Conservation (phyloP, 2,329 filamentous ascomycete genomes). For the Aspergillus aculeatinus region DNA sequence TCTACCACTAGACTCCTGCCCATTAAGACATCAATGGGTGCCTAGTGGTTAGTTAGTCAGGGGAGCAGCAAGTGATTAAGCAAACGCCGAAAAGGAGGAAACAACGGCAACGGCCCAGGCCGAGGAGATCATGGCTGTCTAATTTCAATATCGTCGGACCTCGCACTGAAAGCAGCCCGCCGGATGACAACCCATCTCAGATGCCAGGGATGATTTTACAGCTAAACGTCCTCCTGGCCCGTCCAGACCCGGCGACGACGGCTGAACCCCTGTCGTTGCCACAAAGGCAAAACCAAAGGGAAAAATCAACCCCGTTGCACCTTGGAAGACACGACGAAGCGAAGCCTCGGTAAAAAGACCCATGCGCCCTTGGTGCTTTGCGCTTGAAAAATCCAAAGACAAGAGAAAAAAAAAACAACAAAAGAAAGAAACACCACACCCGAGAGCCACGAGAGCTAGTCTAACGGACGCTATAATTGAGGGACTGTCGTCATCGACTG, state of each 20-base stretch:
- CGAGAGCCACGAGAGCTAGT: neutral
- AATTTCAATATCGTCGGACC: neutral
- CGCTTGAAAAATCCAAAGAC: neutral
- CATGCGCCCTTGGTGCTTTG: neutral
- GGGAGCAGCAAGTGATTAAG: neutral
- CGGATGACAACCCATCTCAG: neutral
- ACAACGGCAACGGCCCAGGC: neutral
- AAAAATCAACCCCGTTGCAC: neutral
- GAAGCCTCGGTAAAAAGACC: neutral
- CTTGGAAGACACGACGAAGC: neutral
- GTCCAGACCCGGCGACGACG: neutral
- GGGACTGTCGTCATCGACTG: neutral
- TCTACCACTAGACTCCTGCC: neutral
- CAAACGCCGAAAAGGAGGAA: neutral
- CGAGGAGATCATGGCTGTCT: neutral
- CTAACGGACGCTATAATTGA: slow-evolving; percentile 3
- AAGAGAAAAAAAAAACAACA: no score
- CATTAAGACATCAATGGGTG: neutral
- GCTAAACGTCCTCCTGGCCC: neutral
- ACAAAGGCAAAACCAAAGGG: neutral
- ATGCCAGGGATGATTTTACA: neutral
- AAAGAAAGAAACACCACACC: neutral
- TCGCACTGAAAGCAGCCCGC: neutral
- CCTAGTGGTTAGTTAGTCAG: neutral
- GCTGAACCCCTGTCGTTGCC: neutral